Evolutionary conservation across 2,329 filamentous ascomycete species (phyloP), one percentile per base, ranked within the genome.

Genomic region (Coniochaeta hoffmannii): DNA sequence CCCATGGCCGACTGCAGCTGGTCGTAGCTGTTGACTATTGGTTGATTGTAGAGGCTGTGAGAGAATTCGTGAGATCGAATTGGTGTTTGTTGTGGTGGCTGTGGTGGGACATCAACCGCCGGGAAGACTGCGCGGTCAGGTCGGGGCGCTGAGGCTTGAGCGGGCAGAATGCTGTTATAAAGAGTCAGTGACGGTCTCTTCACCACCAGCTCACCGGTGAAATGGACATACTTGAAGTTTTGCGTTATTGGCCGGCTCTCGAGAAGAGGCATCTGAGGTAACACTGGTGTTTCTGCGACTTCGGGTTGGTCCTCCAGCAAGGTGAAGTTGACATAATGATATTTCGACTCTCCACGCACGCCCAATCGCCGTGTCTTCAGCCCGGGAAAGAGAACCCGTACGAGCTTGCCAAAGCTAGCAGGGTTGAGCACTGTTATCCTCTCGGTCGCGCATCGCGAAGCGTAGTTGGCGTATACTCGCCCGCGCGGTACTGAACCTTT

Each of bases 261-360:
- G n/a, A 74, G 67, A 10, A 81, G 71, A n/a, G 76, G 73, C 22
- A 77, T 69, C 4, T 75, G 68, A n/a, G 75, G 70, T 19, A 76
- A 75, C 3, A 71, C 69, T 38, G 73, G 71, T 14, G 76, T 71
- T 28, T 79, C 73, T 41, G 69, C 69, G 4, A 73, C 59, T 14
- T 81, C 78, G 4, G 75, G 69, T 54, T 80, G 74, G 56, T 86
- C 83, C 53, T 86, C 83, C 41, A 75, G 71, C 53, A 87, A 70
- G 12, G 75, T 75, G 63, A 87, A 87, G 65, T 86, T 85, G 50
- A 87, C 83, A 65, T 99, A 99, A 71, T 99, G 94, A 69, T 99
- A 99, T 69, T 99, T 99, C 14, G 94, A 99, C 73, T 97, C 93
- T 60, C 94, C 94, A 54, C 94, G 85, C 50, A 97, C 92, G 59